Evolutionary conservation across 768 basidiomycete species (phyloP).

Genomic region (Collybia sordida): DNA sequence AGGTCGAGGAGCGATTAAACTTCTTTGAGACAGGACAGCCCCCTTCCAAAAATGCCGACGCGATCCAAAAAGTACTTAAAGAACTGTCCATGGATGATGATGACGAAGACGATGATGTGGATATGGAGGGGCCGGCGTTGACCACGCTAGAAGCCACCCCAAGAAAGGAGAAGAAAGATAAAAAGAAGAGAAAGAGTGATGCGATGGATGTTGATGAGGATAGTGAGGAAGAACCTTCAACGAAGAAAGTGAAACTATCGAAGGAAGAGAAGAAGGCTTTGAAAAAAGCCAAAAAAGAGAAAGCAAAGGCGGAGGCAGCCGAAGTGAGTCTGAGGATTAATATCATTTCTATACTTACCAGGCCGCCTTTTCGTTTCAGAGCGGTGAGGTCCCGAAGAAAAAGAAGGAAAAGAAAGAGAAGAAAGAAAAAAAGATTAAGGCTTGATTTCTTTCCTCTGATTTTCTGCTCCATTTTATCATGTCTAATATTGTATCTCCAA

Average conservation of each 20-base stretch:
- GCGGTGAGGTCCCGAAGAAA: slow-evolving; percentile 32
- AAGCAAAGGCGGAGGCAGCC: slow-evolving; percentile 50
- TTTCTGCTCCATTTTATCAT: too few relatives aligned
- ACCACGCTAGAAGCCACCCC: slow-evolving; percentile 59
- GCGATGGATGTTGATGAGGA: slow-evolving; percentile 65
- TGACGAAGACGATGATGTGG: slow-evolving; percentile 43
- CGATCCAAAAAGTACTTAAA: slow-evolving; percentile 88
- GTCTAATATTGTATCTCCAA: too few relatives aligned
- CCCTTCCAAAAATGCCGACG: slow-evolving; percentile 88
- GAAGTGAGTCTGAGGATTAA: slow-evolving; percentile 31
- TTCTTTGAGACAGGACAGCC: slow-evolving; percentile 94
- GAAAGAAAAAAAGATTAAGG: slow-evolving; percentile 38
- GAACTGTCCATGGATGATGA: slow-evolving; percentile 66
- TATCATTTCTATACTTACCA: not conserved
- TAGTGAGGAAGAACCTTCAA: slow-evolving; percentile 39
- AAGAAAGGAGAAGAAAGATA: slow-evolving; percentile 65
- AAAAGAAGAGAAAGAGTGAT: slow-evolving; percentile 70
- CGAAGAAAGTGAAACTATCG: slow-evolving; percentile 74
- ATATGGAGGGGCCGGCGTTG: slow-evolving; percentile 50
- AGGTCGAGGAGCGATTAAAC: slow-evolving; percentile 92
- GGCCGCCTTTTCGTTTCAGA: slow-evolving; percentile 11
- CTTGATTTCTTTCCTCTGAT: too few relatives aligned
- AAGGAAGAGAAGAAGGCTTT: slow-evolving; percentile 87
- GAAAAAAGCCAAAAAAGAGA: slow-evolving; percentile 74
- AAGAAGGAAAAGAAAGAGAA: slow-evolving; percentile 59